Percentiles rank a stretch among this genome's conserved stretches.
phyloP scores from a whole-genome alignment of 192 early-diverging fungal species.

The Paraglomus brasilianum region DNA sequence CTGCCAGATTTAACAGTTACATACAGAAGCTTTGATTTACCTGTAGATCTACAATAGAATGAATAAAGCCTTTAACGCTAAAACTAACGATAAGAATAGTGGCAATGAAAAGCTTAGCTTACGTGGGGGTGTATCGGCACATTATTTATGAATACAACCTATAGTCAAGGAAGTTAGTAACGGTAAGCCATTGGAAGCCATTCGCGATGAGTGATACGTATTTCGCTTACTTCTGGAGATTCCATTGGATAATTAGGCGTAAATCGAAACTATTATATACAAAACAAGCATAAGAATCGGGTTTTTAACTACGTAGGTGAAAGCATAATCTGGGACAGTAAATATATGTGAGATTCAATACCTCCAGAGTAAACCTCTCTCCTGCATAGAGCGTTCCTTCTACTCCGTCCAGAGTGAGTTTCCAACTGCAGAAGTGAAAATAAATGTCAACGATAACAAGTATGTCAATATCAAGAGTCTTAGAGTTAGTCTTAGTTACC shows the following conservation, averaged over 20 bases:
- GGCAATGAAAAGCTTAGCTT: no score
- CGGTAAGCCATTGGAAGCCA: no score
- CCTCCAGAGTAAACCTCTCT: conserved; percentile 54
- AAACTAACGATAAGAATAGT: background rate
- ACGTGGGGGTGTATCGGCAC: conserved; percentile 74
- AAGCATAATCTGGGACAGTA: background rate
- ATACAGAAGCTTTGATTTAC: no score
- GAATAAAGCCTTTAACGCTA: conserved; percentile 5
- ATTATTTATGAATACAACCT: conserved; percentile 53
- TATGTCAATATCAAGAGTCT: background rate
- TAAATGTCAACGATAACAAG: background rate
- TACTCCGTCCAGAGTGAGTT: conserved; percentile 59
- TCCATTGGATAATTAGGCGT: conserved; percentile 71
- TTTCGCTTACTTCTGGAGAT: conserved; percentile 60
- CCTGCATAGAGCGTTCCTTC: conserved; percentile 63
- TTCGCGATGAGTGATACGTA: background rate
- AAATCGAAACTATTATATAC: conserved; percentile 58
- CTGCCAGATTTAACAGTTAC: no score
- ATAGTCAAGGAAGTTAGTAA: background rate
- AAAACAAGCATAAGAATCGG: background rate
- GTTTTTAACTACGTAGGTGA: background rate
- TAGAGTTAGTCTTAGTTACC: conserved; percentile 29
- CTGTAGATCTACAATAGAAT: background rate
- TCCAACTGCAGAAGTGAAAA: conserved; percentile 52
- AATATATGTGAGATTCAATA: conserved; percentile 25